Evolutionary conservation across 805 yeast genomes (phyloP).

Genomic region (Candida coquimbonensis): DNA sequence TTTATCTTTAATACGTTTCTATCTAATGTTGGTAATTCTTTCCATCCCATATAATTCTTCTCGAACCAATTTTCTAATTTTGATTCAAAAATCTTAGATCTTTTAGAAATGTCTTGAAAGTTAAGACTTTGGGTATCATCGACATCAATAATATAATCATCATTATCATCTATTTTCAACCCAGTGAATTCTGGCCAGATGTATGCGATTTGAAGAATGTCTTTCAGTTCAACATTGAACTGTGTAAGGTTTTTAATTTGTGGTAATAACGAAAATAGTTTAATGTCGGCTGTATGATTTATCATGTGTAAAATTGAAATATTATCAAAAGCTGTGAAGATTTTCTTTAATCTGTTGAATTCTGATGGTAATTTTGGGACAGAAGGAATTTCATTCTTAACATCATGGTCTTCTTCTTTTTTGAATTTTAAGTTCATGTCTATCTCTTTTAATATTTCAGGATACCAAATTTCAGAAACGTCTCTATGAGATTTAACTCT

Average conservation of each 20-base stretch:
- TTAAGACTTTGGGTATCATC: conserved; percentile 9
- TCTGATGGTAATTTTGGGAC: neutral
- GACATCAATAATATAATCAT: conserved; percentile 15
- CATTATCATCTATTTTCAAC: conserved; percentile 12
- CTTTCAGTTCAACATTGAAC: conserved; percentile 6
- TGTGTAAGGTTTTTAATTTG: conserved; percentile 12
- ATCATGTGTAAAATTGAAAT: conserved; percentile 10
- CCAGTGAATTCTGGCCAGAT: conserved; percentile 17
- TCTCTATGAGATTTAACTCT: conserved; percentile 38
- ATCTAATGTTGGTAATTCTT: conserved; percentile 12
- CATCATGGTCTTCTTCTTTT: neutral
- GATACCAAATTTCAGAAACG: conserved; percentile 37
- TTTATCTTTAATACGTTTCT: neutral
- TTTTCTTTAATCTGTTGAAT: conserved; percentile 3
- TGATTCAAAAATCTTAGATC: conserved; percentile 8
- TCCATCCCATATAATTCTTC: conserved; percentile 1
- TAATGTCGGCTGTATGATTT: conserved; percentile 15
- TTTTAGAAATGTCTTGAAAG: conserved; percentile 4
- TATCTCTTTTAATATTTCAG: conserved; percentile 30
- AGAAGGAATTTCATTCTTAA: neutral
- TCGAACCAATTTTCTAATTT: conserved; percentile 14
- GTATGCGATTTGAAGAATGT: conserved; percentile 12
- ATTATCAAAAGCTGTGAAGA: conserved; percentile 17
- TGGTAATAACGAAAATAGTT: conserved; percentile 8
- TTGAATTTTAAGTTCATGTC: neutral